Percentiles rank a stretch among this genome's conserved stretches.
Evolutionary conservation across 176 grass and related monocot genomes (phyloP).

Genomic region (Rhynchospora breviuscula): DNA sequence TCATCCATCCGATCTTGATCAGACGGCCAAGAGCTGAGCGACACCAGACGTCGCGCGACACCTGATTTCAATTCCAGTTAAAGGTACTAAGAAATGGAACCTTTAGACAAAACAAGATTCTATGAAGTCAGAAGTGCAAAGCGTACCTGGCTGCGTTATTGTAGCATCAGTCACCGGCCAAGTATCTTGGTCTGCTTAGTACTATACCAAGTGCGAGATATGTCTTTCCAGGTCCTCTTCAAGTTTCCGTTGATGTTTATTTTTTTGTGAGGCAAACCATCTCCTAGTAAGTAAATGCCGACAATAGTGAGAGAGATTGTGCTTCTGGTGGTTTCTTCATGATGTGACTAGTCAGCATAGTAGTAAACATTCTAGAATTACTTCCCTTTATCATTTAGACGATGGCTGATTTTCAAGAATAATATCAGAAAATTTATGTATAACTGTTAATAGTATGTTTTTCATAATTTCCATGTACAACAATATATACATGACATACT

Average conservation of each 20-base stretch:
- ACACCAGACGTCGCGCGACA: no score
- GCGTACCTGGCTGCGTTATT: neutral
- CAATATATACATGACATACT: no score
- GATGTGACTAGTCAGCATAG: neutral
- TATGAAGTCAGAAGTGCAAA: neutral
- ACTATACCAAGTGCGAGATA: neutral
- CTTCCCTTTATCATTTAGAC: no score
- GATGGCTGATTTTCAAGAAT: no score
- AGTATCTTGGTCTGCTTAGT: conserved; percentile 1
- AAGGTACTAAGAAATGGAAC: neutral
- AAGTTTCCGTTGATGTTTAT: neutral
- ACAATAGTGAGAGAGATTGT: conserved; percentile 4
- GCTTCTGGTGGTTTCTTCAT: conserved; percentile 6
- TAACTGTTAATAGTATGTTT: no score
- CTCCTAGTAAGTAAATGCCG: neutral
- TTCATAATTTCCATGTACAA: no score
- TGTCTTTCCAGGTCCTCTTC: neutral
- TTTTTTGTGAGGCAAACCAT: conserved; percentile 1
- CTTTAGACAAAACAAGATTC: neutral
- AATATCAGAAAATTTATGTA: no score
- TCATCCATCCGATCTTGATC: no score
- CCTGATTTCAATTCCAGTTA: no score
- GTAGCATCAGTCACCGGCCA: neutral
- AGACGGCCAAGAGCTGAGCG: no score
- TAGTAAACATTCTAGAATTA: neutral